These are phyloP conservation scores for Apodospora peruviana DNA, from an alignment of 495 filamentous ascomycete species.

Conservation along the genomic window DNA sequence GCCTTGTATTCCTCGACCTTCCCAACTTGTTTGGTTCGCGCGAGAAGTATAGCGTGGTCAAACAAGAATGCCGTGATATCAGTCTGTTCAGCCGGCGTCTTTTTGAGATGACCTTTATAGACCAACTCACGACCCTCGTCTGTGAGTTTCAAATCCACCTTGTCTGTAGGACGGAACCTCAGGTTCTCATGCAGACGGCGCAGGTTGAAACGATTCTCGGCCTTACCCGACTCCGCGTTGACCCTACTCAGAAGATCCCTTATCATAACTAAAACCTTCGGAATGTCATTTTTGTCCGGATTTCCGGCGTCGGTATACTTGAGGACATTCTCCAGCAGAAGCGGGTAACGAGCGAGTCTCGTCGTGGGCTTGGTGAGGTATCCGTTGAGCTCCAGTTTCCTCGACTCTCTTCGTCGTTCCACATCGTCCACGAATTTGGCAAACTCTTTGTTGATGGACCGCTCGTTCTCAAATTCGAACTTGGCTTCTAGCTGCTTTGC, in stretches of 20 bases:
- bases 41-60: conserved; percentile 88
- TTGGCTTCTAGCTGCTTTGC: conserved; percentile 95
- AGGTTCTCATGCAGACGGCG: conserved; percentile 84
- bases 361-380: conserved; percentile 98
- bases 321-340: conserved; percentile 84
- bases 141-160: conserved; percentile 89
- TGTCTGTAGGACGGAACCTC: conserved; percentile 79
- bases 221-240: conserved; percentile 91
- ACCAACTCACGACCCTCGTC: conserved; percentile 90
- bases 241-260: conserved; percentile 81
- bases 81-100: conserved; percentile 75
- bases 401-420: conserved; percentile 89
- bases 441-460: conserved; percentile 77
- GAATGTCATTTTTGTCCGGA: conserved; percentile 86
- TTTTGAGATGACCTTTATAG: conserved; percentile 89
- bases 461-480: conserved; percentile 97
- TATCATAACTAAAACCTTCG: conserved; percentile 77
- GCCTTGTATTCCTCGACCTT: conserved; percentile 93
- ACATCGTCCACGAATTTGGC: conserved; percentile 94
- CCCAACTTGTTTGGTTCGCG: conserved; percentile 82
- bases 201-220: conserved; percentile 96
- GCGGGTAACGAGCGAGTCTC: conserved; percentile 87
- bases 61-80: conserved; percentile 94
- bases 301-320: conserved; percentile 85
- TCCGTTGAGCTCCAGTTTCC: conserved; percentile 95